Percentiles rank a stretch among this genome's conserved stretches.
phyloP scores from a whole-genome alignment of 257 asterid species.

The Striga asiatica region DNA sequence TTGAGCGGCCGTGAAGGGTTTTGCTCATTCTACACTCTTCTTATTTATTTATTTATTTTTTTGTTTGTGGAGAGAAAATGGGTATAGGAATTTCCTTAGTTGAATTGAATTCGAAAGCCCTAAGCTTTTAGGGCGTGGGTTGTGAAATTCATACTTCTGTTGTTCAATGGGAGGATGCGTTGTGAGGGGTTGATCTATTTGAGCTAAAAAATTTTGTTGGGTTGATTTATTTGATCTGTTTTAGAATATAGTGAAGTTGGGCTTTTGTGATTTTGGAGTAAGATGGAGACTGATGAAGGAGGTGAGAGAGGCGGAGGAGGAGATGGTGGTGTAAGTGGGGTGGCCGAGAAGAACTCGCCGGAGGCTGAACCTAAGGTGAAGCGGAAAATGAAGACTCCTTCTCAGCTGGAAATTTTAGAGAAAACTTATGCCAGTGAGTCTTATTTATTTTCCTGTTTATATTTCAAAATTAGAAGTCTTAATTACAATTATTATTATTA shows the following conservation, averaged over 20 bases:
- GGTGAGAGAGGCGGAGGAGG: constrained; percentile 15
- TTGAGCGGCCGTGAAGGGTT: constrained; percentile 31
- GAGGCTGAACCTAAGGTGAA: constrained; percentile 56
- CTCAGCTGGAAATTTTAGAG: constrained; percentile 77
- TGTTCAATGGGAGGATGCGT: constrained; percentile 20
- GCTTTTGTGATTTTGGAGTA: constrained; percentile 12
- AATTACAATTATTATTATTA: not conserved
- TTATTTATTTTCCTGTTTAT: not conserved
- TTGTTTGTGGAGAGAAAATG: constrained; percentile 2
- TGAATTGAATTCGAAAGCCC: constrained; percentile 17
- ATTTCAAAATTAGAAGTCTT: not conserved
- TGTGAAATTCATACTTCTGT: not conserved
- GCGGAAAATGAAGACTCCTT: constrained; percentile 85
- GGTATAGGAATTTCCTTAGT: constrained; percentile 12
- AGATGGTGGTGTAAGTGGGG: constrained; percentile 24
- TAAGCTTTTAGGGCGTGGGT: constrained; percentile 14
- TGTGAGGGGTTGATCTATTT: constrained; percentile 17
- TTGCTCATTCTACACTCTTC: constrained; percentile 12
- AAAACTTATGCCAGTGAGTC: constrained; percentile 67
- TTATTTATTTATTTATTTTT: not conserved
- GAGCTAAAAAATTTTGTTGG: constrained; percentile 15
- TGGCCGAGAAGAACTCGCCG: constrained; percentile 27
- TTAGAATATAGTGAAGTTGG: constrained; percentile 7
- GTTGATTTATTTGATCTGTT: constrained; percentile 1
- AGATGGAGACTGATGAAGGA: constrained; percentile 51